A percentile compares a stretch with the other conserved stretches of the same genome.
Evolutionary conservation across 176 grass and related monocot genomes (phyloP).

Genomic region (Saccharum officinarum): DNA sequence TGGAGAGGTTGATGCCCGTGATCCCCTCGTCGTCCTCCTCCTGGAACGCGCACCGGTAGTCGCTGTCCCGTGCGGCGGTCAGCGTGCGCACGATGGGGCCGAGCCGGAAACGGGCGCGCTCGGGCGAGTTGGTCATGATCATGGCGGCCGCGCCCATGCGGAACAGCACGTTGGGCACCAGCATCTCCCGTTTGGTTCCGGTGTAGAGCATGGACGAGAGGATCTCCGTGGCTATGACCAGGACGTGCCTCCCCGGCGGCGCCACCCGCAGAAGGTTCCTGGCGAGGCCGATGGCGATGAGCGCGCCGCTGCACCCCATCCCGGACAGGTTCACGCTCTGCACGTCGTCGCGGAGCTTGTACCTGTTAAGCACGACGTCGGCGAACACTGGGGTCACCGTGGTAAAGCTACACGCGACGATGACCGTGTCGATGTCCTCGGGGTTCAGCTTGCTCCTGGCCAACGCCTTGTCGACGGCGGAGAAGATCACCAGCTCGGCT

Average conservation of each 20-base stretch:
- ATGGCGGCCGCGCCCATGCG: neutral
- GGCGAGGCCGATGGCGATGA: neutral
- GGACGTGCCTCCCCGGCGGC: neutral
- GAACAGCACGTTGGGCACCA: neutral
- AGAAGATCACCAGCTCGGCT: neutral
- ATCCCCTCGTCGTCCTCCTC: neutral
- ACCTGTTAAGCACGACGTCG: neutral
- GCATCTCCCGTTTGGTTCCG: constrained; percentile 20
- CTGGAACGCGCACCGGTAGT: constrained; percentile 7
- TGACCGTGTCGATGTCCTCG: neutral
- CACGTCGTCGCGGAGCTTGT: neutral
- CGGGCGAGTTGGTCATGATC: neutral
- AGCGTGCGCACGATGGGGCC: constrained; percentile 1
- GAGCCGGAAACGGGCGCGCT: neutral
- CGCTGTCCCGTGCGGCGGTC: neutral
- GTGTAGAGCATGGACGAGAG: neutral
- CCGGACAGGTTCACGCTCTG: neutral
- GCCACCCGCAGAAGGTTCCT: neutral
- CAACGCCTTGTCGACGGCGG: neutral
- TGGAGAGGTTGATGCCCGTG: constrained; percentile 1
- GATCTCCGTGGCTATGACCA: neutral
- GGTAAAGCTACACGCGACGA: constrained; percentile 24
- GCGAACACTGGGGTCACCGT: neutral
- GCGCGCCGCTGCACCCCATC: neutral
- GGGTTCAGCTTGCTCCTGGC: neutral